A percentile compares a stretch with the other conserved stretches of the same genome.
Evolutionary conservation across 2,329 filamentous ascomycete species (phyloP).

Genomic region (Fusarium decemcellulare): DNA sequence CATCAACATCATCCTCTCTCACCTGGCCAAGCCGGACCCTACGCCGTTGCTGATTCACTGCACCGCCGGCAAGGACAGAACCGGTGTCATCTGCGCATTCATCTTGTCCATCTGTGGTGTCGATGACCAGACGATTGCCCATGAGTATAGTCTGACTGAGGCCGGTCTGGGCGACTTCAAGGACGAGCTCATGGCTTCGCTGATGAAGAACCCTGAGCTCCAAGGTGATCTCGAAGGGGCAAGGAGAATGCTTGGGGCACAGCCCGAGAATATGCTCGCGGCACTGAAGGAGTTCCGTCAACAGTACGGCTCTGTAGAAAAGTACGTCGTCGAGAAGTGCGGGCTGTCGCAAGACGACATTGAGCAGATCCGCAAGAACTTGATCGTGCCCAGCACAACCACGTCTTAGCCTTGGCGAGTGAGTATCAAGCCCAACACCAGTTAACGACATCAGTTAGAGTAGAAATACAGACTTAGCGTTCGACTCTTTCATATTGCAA

Average conservation of each 20-base stretch:
- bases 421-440: background rate
- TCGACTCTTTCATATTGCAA: too few species aligned
- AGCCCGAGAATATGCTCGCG: slow-evolving; percentile 64
- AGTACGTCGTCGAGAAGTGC: slow-evolving; percentile 72
- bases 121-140: slow-evolving; percentile 69
- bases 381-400: slow-evolving; percentile 56
- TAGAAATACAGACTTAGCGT: too few species aligned
- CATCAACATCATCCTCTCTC: slow-evolving; percentile 68
- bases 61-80: slow-evolving; percentile 84
- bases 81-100: slow-evolving; percentile 78
- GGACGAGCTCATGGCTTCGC: slow-evolving; percentile 63
- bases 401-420: background rate
- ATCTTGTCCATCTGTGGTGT: slow-evolving; percentile 76
- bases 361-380: slow-evolving; percentile 63
- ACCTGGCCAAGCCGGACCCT: slow-evolving; percentile 63
- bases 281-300: slow-evolving; percentile 68
- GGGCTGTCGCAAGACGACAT: slow-evolving; percentile 70
- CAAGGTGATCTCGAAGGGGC: slow-evolving; percentile 61
- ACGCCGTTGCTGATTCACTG: slow-evolving; percentile 77
- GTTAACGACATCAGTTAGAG: background rate
- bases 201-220: slow-evolving; percentile 66
- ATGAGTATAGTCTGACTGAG: slow-evolving; percentile 79
- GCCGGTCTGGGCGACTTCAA: slow-evolving; percentile 69
- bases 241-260: slow-evolving; percentile 60
- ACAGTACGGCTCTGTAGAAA: slow-evolving; percentile 74